These are phyloP conservation scores for Emericellopsis cladophorae DNA, from an alignment of 2,329 filamentous ascomycete species.

Conservation along the genomic window DNA sequence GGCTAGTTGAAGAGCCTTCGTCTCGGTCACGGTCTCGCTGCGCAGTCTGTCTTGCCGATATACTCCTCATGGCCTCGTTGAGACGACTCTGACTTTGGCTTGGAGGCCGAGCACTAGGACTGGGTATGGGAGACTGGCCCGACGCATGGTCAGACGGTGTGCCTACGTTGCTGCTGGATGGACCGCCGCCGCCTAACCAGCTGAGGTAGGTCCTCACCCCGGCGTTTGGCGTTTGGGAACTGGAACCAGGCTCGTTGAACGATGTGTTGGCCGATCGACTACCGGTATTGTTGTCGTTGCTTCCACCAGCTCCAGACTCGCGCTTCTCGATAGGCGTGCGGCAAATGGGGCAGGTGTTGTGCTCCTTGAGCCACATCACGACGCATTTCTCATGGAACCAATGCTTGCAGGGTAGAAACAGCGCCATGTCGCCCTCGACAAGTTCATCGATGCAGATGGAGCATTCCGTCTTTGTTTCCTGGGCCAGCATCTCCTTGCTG, in stretches of 20 bases:
- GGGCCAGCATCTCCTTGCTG: conserved; percentile 54
- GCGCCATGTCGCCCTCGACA: conserved; percentile 57
- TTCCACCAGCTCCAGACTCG: conserved; percentile 1
- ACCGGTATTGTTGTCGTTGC: conserved; percentile 5
- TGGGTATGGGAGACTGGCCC: not conserved
- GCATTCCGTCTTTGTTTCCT: conserved; percentile 65
- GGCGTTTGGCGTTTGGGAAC: not conserved
- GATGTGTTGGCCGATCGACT: not conserved
- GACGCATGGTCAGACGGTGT: not conserved
- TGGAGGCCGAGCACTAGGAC: conserved; percentile 6
- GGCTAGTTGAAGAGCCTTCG: conserved; percentile 10
- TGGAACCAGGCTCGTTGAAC: not conserved
- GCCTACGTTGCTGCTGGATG: not conserved
- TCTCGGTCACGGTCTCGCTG: conserved; percentile 11
- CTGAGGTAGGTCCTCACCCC: not conserved
- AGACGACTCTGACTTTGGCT: conserved; percentile 14
- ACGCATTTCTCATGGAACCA: conserved; percentile 88
- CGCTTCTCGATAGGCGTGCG: conserved; percentile 42
- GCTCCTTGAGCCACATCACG: conserved; percentile 71
- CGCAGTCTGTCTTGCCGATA: conserved; percentile 14
- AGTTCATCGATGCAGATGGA: conserved; percentile 92
- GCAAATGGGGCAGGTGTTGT: conserved; percentile 86
- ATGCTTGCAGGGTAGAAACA: conserved; percentile 74
- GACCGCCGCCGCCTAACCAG: not conserved
- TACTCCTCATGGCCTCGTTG: conserved; percentile 16